These are phyloP conservation scores for Calonectria henricotiae DNA, from an alignment of 2,329 filamentous ascomycete species.

Conservation along the genomic window DNA sequence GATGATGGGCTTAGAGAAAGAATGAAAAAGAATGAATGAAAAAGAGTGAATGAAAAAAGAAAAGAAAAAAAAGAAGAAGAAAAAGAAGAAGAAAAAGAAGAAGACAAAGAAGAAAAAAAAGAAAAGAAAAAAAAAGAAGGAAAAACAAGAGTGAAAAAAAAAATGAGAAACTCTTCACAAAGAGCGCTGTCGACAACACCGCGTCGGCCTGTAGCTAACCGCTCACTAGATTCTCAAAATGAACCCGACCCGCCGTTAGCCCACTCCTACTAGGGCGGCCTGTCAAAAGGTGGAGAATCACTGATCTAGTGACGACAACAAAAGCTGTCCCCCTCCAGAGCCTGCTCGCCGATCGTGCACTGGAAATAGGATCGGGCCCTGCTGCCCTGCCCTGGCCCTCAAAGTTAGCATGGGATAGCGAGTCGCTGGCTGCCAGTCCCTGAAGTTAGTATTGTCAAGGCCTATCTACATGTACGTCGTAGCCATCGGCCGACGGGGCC, in stretches of 20 bases:
- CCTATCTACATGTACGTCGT: neutral
- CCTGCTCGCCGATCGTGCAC: neutral
- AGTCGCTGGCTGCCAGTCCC: neutral
- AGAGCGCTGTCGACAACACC: neutral
- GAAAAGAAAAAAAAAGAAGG: too few relatives aligned
- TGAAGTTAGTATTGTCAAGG: conserved; percentile 6
- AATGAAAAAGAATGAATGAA: too few relatives aligned
- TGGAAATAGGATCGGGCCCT: conserved; percentile 13
- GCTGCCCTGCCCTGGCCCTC: neutral
- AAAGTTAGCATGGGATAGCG: conserved; percentile 9
- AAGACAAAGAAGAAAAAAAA: neutral
- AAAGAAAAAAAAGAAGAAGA: too few relatives aligned
- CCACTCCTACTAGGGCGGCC: conserved; percentile 14
- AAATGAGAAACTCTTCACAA: neutral
- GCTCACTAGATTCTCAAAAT: neutral
- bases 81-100: too few relatives aligned
- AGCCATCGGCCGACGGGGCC: conserved; percentile 10
- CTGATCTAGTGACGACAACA: conserved; percentile 20
- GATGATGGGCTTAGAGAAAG: too few relatives aligned
- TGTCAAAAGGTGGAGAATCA: conserved; percentile 21
- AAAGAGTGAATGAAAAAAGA: neutral
- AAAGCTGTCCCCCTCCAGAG: neutral
- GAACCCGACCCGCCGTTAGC: conserved; percentile 20
- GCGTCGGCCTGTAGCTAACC: neutral
- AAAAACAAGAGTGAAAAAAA: too few relatives aligned